Percentiles rank a stretch among this genome's conserved stretches.
These are phyloP conservation scores for Mortierella sp. DNA, from an alignment of 371 early-diverging fungal genomes.

Conservation along the genomic window DNA sequence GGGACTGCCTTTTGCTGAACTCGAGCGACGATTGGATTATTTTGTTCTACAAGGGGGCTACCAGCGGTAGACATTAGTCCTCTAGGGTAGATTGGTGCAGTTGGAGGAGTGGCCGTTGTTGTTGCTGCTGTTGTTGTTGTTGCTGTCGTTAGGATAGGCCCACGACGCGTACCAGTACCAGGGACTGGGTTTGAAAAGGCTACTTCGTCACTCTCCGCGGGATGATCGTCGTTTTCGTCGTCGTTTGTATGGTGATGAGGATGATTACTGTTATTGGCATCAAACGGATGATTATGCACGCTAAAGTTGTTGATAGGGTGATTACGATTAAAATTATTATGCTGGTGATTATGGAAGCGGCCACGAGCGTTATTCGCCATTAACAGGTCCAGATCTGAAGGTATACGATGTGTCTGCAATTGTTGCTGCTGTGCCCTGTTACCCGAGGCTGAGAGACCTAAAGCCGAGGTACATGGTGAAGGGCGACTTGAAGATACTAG, in stretches of 20 bases:
- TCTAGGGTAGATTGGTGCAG: slow-evolving; percentile 28
- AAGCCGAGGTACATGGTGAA: slow-evolving; percentile 21
- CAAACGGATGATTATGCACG: neutral
- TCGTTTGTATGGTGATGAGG: neutral
- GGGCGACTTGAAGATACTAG: slow-evolving; percentile 7
- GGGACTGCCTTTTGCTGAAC: slow-evolving; percentile 24
- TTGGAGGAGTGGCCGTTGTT: neutral
- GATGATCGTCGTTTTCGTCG: neutral
- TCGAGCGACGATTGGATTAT: slow-evolving; percentile 6
- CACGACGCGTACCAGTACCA: neutral
- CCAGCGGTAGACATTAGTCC: slow-evolving; percentile 20
- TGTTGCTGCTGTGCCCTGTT: neutral
- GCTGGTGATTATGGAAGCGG: slow-evolving; percentile 13
- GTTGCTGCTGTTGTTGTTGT: too few species aligned
- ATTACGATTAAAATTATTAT: slow-evolving; percentile 16
- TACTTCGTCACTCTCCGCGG: neutral
- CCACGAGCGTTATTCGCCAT: neutral
- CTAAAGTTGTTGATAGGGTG: slow-evolving; percentile 15
- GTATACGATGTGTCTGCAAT: neutral
- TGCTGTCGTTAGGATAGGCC: neutral
- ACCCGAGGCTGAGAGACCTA: slow-evolving; percentile 6
- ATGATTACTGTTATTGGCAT: neutral
- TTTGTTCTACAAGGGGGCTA: neutral
- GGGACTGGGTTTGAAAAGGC: neutral
- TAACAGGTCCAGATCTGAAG: slow-evolving; percentile 11